Evolutionary conservation across 1,284 basidiomycete genomes (phyloP).

Genomic region (Porodaedalea pini): DNA sequence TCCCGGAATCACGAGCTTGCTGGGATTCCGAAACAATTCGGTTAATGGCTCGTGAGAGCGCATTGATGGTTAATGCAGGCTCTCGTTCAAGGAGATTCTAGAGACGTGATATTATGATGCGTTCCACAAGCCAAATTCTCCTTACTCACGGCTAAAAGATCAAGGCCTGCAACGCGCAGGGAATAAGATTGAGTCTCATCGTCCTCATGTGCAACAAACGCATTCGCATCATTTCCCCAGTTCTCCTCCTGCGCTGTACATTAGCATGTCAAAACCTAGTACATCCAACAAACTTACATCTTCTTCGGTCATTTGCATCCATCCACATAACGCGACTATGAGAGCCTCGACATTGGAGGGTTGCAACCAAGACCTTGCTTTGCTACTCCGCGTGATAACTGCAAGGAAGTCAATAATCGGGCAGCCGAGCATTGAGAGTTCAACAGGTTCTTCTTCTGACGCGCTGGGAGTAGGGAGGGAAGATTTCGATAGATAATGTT

Average conservation of each 20-base stretch:
- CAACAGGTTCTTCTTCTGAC: conserved; percentile 76
- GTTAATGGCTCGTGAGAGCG: conserved; percentile 60
- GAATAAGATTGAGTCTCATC: conserved; percentile 85
- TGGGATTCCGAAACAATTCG: conserved; percentile 54
- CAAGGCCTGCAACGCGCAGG: conserved; percentile 80
- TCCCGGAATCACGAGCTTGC: conserved; percentile 48
- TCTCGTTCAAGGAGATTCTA: conserved; percentile 74
- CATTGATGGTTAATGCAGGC: conserved; percentile 50
- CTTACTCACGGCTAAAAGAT: conserved; percentile 69
- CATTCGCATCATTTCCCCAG: conserved; percentile 86
- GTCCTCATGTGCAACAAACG: conserved; percentile 92
- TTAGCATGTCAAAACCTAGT: conserved; percentile 4
- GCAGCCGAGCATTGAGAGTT: conserved; percentile 72
- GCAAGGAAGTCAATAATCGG: conserved; percentile 81
- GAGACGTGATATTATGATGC: conserved; percentile 3
- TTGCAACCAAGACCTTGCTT: conserved; percentile 60
- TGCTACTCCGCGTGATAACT: conserved; percentile 56
- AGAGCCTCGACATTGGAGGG: conserved; percentile 52
- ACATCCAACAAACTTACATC: conserved; percentile 70
- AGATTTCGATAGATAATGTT: conserved; percentile 61
- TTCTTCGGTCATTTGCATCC: conserved; percentile 85
- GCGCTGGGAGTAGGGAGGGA: conserved; percentile 53
- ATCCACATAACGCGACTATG: conserved; percentile 61
- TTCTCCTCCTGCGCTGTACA: conserved; percentile 68
- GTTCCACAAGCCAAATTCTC: background rate